A percentile compares a stretch with the other conserved stretches of the same genome.
Evolutionary conservation across 1,284 basidiomycete species (phyloP).

Genomic region (Meripilus lineatus): DNA sequence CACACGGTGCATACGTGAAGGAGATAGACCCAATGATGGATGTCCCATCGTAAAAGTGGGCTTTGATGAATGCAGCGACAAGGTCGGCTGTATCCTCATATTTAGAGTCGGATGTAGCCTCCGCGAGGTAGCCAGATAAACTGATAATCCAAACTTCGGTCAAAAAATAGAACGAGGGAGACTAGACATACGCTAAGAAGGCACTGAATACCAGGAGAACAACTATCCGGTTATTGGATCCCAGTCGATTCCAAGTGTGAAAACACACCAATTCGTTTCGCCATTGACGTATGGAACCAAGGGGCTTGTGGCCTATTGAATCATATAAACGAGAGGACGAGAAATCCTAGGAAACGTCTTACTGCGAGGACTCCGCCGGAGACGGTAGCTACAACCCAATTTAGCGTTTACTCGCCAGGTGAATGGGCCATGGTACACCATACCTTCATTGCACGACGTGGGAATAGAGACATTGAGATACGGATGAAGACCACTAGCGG

Average conservation of each 20-base stretch:
- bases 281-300: background rate
- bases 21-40: background rate
- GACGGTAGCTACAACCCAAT: background rate
- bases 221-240: background rate
- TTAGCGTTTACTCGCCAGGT: too few species aligned
- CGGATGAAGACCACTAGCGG: background rate
- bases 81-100: background rate
- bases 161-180: background rate
- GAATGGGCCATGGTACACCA: background rate
- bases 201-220: background rate
- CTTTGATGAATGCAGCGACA: background rate
- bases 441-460: background rate
- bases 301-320: background rate
- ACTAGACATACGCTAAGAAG: background rate
- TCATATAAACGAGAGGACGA: background rate
- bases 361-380: background rate
- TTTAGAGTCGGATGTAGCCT: background rate
- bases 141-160: background rate
- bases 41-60: background rate
- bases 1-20: background rate
- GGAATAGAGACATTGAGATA: too few species aligned
- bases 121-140: background rate
- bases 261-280: background rate
- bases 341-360: background rate
- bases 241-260: background rate